phyloP scores from a whole-genome alignment of 2,329 filamentous ascomycete genomes.

The Colletotrichum graminicola region DNA sequence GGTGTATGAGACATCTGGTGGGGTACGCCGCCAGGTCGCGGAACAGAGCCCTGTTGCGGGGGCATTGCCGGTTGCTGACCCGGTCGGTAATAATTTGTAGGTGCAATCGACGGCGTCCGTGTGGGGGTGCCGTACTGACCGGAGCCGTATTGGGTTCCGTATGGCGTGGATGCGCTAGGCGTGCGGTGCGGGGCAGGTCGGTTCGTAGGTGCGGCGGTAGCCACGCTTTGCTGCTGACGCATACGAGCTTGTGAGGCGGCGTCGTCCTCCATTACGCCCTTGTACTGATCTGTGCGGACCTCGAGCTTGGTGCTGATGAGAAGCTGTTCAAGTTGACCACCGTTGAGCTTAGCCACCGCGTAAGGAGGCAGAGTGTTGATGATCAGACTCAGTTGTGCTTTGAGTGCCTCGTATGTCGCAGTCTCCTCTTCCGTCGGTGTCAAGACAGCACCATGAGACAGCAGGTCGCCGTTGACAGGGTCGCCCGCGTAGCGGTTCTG shows the following conservation, averaged over 20 bases:
- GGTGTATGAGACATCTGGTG: slow-evolving; percentile 48
- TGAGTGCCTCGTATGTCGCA: slow-evolving; percentile 78
- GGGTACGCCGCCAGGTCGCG: slow-evolving; percentile 44
- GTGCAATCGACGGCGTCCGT: slow-evolving; percentile 58
- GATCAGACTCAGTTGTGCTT: slow-evolving; percentile 79
- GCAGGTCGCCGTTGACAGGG: slow-evolving; percentile 75
- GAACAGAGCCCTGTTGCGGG: slow-evolving; percentile 52
- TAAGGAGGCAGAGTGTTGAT: slow-evolving; percentile 84
- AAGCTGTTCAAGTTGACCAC: slow-evolving; percentile 85
- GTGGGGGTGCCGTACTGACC: slow-evolving; percentile 62
- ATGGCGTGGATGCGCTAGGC: slow-evolving; percentile 55
- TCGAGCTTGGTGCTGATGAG: slow-evolving; percentile 84
- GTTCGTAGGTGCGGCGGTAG: slow-evolving; percentile 45
- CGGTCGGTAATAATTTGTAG: slow-evolving; percentile 60
- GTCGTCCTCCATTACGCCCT: slow-evolving; percentile 87
- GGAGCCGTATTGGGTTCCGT: slow-evolving; percentile 57
- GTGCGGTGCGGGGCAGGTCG: slow-evolving; percentile 53
- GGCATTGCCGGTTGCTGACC: slow-evolving; percentile 56
- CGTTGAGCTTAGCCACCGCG: slow-evolving; percentile 86
- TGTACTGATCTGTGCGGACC: slow-evolving; percentile 78
- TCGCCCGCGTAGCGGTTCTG: slow-evolving; percentile 71
- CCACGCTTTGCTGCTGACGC: slow-evolving; percentile 52
- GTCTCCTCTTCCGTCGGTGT: slow-evolving; percentile 75
- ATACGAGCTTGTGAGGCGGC: slow-evolving; percentile 66
- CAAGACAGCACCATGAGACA: slow-evolving; percentile 73